Percentiles rank a stretch among this genome's conserved stretches.
Conservation (phyloP, 2,329 filamentous ascomycete species). For the Hypoxylon sp. region DNA sequence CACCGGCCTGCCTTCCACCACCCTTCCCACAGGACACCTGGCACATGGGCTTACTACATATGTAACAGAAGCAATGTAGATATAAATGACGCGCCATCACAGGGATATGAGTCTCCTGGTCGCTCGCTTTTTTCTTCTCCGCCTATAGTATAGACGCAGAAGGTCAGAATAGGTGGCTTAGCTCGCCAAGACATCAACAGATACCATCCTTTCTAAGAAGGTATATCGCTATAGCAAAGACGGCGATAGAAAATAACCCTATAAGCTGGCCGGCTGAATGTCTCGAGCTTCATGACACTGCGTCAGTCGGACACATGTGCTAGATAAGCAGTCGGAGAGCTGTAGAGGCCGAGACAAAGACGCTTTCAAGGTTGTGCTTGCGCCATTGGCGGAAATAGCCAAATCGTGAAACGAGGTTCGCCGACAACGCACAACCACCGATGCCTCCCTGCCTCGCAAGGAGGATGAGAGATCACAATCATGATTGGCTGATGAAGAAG, state of each 20-base stretch:
- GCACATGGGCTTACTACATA: not conserved
- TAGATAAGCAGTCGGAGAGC: not conserved
- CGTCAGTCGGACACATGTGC: no score
- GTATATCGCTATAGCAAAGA: no score
- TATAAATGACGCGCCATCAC: not conserved
- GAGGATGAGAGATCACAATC: not conserved
- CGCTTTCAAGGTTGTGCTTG: not conserved
- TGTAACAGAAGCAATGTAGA: not conserved
- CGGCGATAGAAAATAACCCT: no score
- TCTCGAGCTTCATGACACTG: no score
- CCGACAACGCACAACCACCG: not conserved
- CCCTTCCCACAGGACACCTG: not conserved
- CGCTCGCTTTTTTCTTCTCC: not conserved
- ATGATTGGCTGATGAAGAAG: not conserved
- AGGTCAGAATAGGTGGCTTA: no score
- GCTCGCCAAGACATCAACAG: no score
- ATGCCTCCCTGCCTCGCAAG: no score
- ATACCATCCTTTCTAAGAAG: no score
- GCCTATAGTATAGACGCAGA: no score
- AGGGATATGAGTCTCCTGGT: no score
- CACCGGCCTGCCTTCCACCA: not conserved
- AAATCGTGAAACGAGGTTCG: not conserved
- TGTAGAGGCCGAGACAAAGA: not conserved
- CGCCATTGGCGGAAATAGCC: not conserved
- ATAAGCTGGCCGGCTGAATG: no score